Evolutionary conservation across 495 filamentous ascomycete genomes (phyloP).

Genomic region (Penicillium longicatenatum): DNA sequence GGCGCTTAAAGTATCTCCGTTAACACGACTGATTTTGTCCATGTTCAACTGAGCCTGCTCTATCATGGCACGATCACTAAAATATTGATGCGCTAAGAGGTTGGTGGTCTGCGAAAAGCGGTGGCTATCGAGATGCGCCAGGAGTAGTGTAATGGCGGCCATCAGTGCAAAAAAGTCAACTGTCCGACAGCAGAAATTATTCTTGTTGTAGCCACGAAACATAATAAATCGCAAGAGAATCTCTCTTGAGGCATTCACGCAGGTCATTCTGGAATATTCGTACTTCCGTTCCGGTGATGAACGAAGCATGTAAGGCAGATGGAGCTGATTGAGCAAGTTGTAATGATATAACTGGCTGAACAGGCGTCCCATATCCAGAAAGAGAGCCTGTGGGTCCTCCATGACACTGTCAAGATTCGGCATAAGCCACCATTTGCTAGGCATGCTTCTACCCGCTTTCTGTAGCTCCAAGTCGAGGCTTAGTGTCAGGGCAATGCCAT

Average conservation of each 20-base stretch:
- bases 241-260: slow-evolving; percentile 48
- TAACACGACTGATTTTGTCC: slow-evolving; percentile 29
- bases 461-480: slow-evolving; percentile 47
- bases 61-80: slow-evolving; percentile 46
- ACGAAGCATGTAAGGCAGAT: slow-evolving; percentile 35
- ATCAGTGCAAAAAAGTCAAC: slow-evolving; percentile 51
- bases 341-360: slow-evolving; percentile 46
- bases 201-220: slow-evolving; percentile 34
- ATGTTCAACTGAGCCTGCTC: slow-evolving; percentile 45
- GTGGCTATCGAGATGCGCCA: slow-evolving; percentile 26
- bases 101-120: slow-evolving; percentile 8
- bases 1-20: slow-evolving; percentile 33
- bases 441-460: slow-evolving; percentile 31
- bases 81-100: slow-evolving; percentile 41
- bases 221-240: slow-evolving; percentile 46
- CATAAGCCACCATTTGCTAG: slow-evolving; percentile 39
- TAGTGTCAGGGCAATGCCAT: slow-evolving; percentile 22
- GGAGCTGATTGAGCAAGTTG: slow-evolving; percentile 35
- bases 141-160: slow-evolving; percentile 35
- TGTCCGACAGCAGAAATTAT: slow-evolving; percentile 42
- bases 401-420: slow-evolving; percentile 11
- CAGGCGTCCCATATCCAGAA: slow-evolving; percentile 23
- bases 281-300: slow-evolving; percentile 14
- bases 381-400: slow-evolving; percentile 10
- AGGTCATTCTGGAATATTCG: slow-evolving; percentile 39